Base-by-base conservation (phyloP, 2,329 filamentous ascomycete genomes). In the Proliferodiscus dingleyae region DNA sequence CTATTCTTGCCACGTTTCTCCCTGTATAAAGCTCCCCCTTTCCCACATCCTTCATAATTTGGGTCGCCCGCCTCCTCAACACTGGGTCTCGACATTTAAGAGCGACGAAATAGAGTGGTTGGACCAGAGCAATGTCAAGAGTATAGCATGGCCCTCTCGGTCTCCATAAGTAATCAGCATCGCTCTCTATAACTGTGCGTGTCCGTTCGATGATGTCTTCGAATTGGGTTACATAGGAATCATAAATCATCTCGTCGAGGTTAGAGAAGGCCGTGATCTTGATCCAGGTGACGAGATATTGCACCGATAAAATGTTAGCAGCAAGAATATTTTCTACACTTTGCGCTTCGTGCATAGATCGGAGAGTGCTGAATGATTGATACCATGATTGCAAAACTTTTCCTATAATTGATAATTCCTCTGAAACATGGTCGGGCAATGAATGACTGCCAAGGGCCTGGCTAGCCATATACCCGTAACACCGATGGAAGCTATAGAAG, bases 51-150 rank as follows among this genome's bases (percentile, higher is more conserved):
- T 37, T 42, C 48, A 50, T 41, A 8, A 43, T 26, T 9, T 33
- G 26, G n/a, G 45, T 45, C 7, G 44, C 41, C 13, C 33, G 15
- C 19, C 28, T 37, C 32, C 41, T 40, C 21, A 50, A 15, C 3
- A 9, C 5, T 10, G 33, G n/a, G 15, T 50, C 44, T 30, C 47
- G 28, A 39, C 47, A 50, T 28, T 46, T 45, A 3, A 34, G 32
- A 6, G 32, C 37, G 5, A 45, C 34, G 24, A 47, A 46, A 23
- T 30, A 46, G 13, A 50, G 41, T 3, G 43, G 45, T 21, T 43
- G 41, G 10, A 26, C 37, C 21, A 43, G 41, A 5, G 24, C 42
- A 9, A 45, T 41, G 41, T 43, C 41, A 18, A 39, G 41, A 10
- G 29, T 42, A 37, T 41, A 50, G 28, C 41, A 47, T 18, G 24